Evolutionary conservation across 768 basidiomycete genomes (phyloP).

Genomic region (Trametes sanguinea): DNA sequence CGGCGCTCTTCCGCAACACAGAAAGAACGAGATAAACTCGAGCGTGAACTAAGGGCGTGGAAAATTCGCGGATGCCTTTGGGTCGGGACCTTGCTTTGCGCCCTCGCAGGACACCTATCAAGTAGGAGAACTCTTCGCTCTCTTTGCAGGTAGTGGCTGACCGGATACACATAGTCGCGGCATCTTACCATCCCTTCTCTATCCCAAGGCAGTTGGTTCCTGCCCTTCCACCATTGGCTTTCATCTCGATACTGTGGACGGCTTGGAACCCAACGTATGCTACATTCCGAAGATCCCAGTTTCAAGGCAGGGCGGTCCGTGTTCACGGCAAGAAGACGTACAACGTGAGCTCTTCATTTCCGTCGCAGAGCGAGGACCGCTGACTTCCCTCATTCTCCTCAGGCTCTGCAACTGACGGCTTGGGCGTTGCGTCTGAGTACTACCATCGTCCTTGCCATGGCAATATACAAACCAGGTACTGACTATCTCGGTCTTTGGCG

Average conservation of each 20-base stretch:
- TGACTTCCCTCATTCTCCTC: constrained; percentile 6
- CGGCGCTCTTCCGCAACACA: constrained; percentile 45
- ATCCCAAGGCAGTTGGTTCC: constrained; percentile 8
- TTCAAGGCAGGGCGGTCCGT: constrained; percentile 73
- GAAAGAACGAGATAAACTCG: constrained; percentile 45
- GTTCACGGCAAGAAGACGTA: constrained; percentile 64
- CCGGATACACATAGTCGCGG: constrained; percentile 1
- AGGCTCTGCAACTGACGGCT: constrained; percentile 60
- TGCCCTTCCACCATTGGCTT: constrained; percentile 47
- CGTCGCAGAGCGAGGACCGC: background rate
- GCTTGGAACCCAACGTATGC: constrained; percentile 87
- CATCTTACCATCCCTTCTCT: constrained; percentile 8
- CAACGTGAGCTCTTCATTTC: constrained; percentile 46
- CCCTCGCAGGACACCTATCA: constrained; percentile 18
- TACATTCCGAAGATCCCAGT: constrained; percentile 54
- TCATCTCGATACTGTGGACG: constrained; percentile 73
- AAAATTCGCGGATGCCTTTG: constrained; percentile 68
- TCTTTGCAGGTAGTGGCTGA: background rate
- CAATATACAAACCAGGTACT: constrained; percentile 43
- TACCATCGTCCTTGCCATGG: constrained; percentile 45
- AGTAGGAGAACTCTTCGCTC: constrained; percentile 17
- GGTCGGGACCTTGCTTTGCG: constrained; percentile 45
- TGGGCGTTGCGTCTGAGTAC: constrained; percentile 63
- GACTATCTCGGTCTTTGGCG: constrained; percentile 42
- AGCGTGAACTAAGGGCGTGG: constrained; percentile 64